Evolutionary conservation across 306 rosid species (phyloP), one percentile per base, ranked within the genome.

Genomic region (Alnus rubra): DNA sequence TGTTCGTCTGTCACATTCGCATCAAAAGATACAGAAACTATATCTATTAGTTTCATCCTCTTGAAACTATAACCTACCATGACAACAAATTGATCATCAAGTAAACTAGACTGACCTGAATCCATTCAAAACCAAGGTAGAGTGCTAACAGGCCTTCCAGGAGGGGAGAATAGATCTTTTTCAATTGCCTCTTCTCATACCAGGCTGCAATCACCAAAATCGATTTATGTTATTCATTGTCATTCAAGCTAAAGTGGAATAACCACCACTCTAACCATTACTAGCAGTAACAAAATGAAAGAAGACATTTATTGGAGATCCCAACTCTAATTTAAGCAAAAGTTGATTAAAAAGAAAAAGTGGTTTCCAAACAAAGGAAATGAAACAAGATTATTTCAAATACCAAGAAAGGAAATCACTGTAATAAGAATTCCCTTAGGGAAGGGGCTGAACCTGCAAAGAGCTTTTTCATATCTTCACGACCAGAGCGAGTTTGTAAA

Each of bases 101-200:
- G 44, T 37, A 68, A 63, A 50, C 7, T 67, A 30, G 62, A 83
- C 62, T 69, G 85, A 92, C 98, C 90, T 92, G 97, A 80, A 91
- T 90, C 98, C 98, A 95, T 83, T 95, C 98, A 58, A 92, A 91
- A 68, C 98, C 98, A 3, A 95, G 92, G 86, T 95, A 95, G 78
- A 95, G 98, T 35, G 98, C 98, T 23, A 95, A 81, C 35, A 92
- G 88, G 74, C 98, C 98, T 88, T 95, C 98, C 42, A 95, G 91
- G 65, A 95, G 94, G 6, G 98, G 98, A 31, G 98, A 95, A 77
- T 95, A 95, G 31, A 95, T 95, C 79, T 92, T 95, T 87, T 59
- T 92, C 96, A 95, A 91, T 84, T 95, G 94, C 79, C 98, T 83
- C 80, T 89, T 92, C 85, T 92, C 88, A 58, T 95, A 91, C 98